A percentile compares a stretch with the other conserved stretches of the same genome.
phyloP scores from a whole-genome alignment of 1,284 basidiomycete species.

The Heimioporus punctisporus region DNA sequence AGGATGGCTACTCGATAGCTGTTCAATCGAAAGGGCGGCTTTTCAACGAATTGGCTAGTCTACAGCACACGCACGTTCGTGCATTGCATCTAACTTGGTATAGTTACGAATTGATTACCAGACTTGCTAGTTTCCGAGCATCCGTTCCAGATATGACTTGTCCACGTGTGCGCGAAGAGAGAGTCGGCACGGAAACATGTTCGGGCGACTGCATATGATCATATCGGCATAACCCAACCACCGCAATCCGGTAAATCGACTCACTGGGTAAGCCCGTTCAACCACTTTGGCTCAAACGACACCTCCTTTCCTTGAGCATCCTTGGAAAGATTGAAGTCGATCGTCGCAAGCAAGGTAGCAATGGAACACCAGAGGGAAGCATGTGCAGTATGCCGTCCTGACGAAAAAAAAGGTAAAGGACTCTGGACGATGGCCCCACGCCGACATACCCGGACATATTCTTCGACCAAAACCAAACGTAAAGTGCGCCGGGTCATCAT shows the following conservation, averaged over 20 bases:
- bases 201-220: not conserved
- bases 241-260: not conserved
- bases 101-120: too few relatives aligned
- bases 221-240: not conserved
- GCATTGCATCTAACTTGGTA: too few relatives aligned
- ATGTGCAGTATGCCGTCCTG: not conserved
- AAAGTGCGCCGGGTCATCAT: constrained; percentile 14
- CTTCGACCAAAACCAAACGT: constrained; percentile 25
- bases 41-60: too few relatives aligned
- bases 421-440: not conserved
- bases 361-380: constrained; percentile 1
- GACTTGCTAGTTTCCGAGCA: not conserved
- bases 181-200: constrained; percentile 2
- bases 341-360: constrained; percentile 8
- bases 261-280: constrained; percentile 1
- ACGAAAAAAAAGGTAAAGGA: not conserved
- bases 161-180: constrained; percentile 3
- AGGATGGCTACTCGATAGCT: too few relatives aligned
- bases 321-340: constrained; percentile 5
- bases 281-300: not conserved
- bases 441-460: constrained; percentile 10
- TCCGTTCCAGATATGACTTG: not conserved
- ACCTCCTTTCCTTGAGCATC: constrained; percentile 4
- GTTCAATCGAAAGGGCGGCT: too few relatives aligned
- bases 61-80: too few relatives aligned